Evolutionary conservation across 148 eudicot species (phyloP), one percentile per base, ranked within the genome.

Genomic region (Camellia sinensis): DNA sequence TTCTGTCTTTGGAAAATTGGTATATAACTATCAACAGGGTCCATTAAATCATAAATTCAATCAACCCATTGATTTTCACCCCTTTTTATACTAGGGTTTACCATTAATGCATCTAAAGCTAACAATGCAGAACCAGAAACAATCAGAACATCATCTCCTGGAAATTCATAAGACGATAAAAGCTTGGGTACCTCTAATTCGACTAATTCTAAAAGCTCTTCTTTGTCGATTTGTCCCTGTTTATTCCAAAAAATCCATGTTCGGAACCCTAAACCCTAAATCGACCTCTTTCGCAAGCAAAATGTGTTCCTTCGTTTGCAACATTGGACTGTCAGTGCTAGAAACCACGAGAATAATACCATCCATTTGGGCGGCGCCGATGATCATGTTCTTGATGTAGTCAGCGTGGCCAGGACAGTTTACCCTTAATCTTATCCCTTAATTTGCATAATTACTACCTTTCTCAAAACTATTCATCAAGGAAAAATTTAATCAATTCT

Each of bases 341-440:
- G 95, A 92, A 11, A 80, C 84, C 0, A 92, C 98, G 5, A 94
- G 85, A 10, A 94, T 94, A 0, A 95, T 97, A 0, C 98, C 98
- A 75, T 94, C 98, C 98, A 94, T 94, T 76, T 94, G 97, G 43
- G 95, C 97, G 9, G 97, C 97, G 0, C 95, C 97, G 1, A 95
- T 93, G 40, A 93, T 93, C 97, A 93, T 93, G 54, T 93, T 93
- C 85, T 93, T 93, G 29, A 93, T 95, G 44, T 93, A 93, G 19
- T 93, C 97, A 2, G 97, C 97, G 83, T 93, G 97, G 0, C 97
- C 97, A 6, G 95, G 97, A 79, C 94, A 93, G 37, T 29, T 29
- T 29, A 29, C 37, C 37, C 37, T 29, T 29, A 29, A 29, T 29
- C 37, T 29, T 29, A 29, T 1, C 37, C 37, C 37, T 29, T 29